Evolutionary conservation across 768 basidiomycete genomes (phyloP), one percentile per base, ranked within the genome.

Genomic region (Naganishia friedmannii): DNA sequence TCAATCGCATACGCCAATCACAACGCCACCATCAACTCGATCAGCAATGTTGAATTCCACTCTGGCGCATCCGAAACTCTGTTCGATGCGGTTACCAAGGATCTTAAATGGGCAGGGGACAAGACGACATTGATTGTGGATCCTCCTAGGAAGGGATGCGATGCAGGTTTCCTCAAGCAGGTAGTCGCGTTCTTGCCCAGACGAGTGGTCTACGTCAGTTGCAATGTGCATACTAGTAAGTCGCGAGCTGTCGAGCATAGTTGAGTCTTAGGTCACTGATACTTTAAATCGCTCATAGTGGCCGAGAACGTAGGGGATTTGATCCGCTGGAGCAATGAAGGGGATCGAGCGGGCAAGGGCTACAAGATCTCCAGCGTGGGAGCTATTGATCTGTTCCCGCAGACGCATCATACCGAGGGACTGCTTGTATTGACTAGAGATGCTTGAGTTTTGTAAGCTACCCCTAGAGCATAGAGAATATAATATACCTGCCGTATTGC

Each of bases 301-400:
- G 71, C 71, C 12, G 57, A 51, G 23, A 63, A 72, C 39, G 67
- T 69, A 8, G 66, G 67, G 15, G 34, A 58, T 32, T 34, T 72
- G 21, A 58, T 72, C 56, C 67, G 71, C n/a, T 73, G 73, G 79
- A 55, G 82, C 78, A 67, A 82, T 73, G 56, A 82, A 80, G 82
- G 72, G 45, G 73, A 73, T 74, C 69, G 79, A 77, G 74, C 69
- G 4, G 81, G 81, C 46, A 82, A 80, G 75, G 83, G 82, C 75
- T 99, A 96, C 82, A 84, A 86, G 72, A 74, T 99, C 76, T 90
- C 93, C 82, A 91, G 88, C 74, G 74, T 96, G 75, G 81, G 90
- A 71, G 94, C 93, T 42, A 92, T 96, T 74, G 95, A 98, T 83
- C 78, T 99, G 67, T 99, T 98, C 83, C 92, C 95, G 9, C 93